These are phyloP conservation scores for Ascochyta fabae DNA, from an alignment of 2,329 filamentous ascomycete genomes.

Conservation along the genomic window DNA sequence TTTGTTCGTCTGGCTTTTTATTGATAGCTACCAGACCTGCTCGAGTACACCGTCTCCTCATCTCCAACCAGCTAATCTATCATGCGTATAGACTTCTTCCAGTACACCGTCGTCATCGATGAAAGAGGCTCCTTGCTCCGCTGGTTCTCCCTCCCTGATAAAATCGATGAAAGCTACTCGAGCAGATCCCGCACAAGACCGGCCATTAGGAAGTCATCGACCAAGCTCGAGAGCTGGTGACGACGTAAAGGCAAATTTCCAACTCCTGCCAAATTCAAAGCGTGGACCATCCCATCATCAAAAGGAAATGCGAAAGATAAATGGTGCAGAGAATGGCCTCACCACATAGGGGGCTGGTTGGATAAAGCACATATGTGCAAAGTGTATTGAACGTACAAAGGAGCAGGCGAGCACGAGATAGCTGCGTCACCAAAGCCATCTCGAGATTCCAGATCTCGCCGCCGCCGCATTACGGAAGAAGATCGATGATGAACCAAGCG, in stretches of 20 bases:
- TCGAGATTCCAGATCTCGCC: slow-evolving; percentile 8
- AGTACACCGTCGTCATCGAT: not conserved
- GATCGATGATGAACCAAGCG: slow-evolving; percentile 23
- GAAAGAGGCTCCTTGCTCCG: not conserved
- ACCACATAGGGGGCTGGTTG: slow-evolving; percentile 20
- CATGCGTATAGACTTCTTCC: slow-evolving; percentile 15
- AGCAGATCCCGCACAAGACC: slow-evolving; percentile 27
- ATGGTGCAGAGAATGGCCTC: slow-evolving; percentile 26
- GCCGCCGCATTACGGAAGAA: slow-evolving; percentile 34
- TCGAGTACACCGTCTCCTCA: slow-evolving; percentile 6
- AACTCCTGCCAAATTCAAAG: slow-evolving; percentile 28
- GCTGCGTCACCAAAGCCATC: slow-evolving; percentile 5
- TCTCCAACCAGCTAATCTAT: slow-evolving; percentile 21
- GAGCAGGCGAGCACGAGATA: slow-evolving; percentile 21
- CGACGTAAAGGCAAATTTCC: slow-evolving; percentile 26
- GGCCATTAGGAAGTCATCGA: slow-evolving; percentile 29
- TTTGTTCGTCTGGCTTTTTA: slow-evolving; percentile 28
- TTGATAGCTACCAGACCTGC: slow-evolving; percentile 31
- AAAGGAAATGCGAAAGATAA: slow-evolving; percentile 26
- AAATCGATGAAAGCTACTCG: slow-evolving; percentile 15
- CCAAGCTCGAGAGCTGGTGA: slow-evolving; percentile 30
- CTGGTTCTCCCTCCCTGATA: slow-evolving; percentile 7
- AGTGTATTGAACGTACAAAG: slow-evolving; percentile 36
- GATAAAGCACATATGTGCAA: slow-evolving; percentile 30
- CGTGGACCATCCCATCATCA: slow-evolving; percentile 37